Evolutionary conservation across 2,329 filamentous ascomycete species (phyloP).

Genomic region (Colletotrichum paranaense): DNA sequence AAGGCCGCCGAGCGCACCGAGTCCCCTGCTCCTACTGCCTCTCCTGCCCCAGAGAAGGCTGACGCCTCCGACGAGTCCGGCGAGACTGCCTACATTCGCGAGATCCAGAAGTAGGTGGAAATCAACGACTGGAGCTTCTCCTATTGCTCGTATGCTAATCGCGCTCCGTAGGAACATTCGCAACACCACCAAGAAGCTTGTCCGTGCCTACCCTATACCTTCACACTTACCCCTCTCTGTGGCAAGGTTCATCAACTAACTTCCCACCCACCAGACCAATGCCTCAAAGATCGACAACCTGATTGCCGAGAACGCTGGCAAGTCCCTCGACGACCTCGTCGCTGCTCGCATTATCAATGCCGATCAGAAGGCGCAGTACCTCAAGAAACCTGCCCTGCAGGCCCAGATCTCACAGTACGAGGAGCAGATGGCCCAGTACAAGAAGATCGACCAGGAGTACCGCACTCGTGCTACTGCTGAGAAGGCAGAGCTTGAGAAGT

Average conservation of each 20-base stretch:
- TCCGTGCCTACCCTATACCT: constrained; percentile 57
- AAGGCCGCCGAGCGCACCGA: constrained; percentile 65
- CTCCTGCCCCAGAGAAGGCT: constrained; percentile 61
- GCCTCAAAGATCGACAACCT: constrained; percentile 79
- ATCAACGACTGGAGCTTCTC: constrained; percentile 17
- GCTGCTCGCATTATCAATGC: constrained; percentile 78
- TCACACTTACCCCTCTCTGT: not conserved
- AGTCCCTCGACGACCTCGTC: constrained; percentile 80
- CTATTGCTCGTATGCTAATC: constrained; percentile 12
- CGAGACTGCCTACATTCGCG: constrained; percentile 86
- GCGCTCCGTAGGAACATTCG: constrained; percentile 77
- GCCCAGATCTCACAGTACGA: constrained; percentile 76
- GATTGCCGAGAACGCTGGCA: constrained; percentile 75
- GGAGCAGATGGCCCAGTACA: constrained; percentile 79
- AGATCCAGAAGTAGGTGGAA: constrained; percentile 83
- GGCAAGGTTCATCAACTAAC: constrained; percentile 14
- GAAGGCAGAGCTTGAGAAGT: constrained; percentile 71
- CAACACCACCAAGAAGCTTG: constrained; percentile 94
- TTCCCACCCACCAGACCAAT: constrained; percentile 62
- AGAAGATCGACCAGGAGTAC: constrained; percentile 81
- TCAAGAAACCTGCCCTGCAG: constrained; percentile 81
- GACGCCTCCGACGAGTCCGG: constrained; percentile 68
- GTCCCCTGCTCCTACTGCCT: constrained; percentile 64
- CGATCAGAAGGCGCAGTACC: constrained; percentile 81
- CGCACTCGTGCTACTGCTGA: constrained; percentile 68